These are phyloP conservation scores for Curvularia spicifera DNA, from an alignment of 2,329 filamentous ascomycete genomes.

Conservation along the genomic window DNA sequence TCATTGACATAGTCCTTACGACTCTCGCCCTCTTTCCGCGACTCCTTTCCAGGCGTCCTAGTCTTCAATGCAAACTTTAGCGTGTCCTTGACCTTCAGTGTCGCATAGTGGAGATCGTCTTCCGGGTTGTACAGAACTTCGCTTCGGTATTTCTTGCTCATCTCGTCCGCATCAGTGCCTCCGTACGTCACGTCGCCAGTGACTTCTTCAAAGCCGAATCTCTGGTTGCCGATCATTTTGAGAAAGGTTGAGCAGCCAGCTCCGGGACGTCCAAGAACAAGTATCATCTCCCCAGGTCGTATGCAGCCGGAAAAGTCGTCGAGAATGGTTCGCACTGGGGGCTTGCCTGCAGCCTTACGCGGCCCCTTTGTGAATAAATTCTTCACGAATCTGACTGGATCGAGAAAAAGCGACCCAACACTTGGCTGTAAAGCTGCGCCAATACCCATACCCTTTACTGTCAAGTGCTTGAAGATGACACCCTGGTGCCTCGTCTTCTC, in stretches of 20 bases:
- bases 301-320: slow-evolving; percentile 71
- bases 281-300: slow-evolving; percentile 74
- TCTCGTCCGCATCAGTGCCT: slow-evolving; percentile 59
- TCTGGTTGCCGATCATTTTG: slow-evolving; percentile 70
- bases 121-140: slow-evolving; percentile 78
- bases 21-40: slow-evolving; percentile 66
- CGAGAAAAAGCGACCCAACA: slow-evolving; percentile 66
- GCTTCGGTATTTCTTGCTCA: slow-evolving; percentile 66
- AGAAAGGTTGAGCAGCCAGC: slow-evolving; percentile 74
- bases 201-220: slow-evolving; percentile 64
- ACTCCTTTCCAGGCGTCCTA: slow-evolving; percentile 68
- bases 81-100: slow-evolving; percentile 77
- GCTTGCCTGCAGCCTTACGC: slow-evolving; percentile 53
- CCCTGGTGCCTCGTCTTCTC: slow-evolving; percentile 73
- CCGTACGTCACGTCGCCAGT: slow-evolving; percentile 63
- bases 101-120: slow-evolving; percentile 77
- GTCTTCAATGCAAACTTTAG: slow-evolving; percentile 74
- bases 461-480: slow-evolving; percentile 69
- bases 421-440: slow-evolving; percentile 68
- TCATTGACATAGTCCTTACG: slow-evolving; percentile 66
- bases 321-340: slow-evolving; percentile 68
- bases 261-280: slow-evolving; percentile 70
- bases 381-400: slow-evolving; percentile 61
- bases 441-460: slow-evolving; percentile 65
- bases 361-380: slow-evolving; percentile 57